Percentiles rank a stretch among this genome's conserved stretches.
phyloP scores from a whole-genome alignment of 176 grass and related monocot genomes.

The Avena sativa region DNA sequence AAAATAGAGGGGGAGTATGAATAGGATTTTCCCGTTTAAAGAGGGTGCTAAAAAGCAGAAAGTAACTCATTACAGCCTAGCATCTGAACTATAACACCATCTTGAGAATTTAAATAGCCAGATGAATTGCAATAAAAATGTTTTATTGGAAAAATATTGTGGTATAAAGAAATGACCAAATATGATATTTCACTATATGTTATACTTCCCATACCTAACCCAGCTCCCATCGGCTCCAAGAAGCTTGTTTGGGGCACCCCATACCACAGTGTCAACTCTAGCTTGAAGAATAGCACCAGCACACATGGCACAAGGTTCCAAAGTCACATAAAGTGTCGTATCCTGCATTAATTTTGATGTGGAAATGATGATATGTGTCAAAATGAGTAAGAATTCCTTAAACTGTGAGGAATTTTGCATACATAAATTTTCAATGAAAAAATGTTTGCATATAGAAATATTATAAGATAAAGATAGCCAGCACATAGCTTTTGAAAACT shows the following conservation, averaged over 20 bases:
- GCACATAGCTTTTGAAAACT: conserved; percentile 13
- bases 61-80: background rate
- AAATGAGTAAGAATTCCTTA: conserved; percentile 33
- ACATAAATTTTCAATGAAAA: conserved; percentile 23
- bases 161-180: background rate
- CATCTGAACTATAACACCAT: conserved; percentile 1
- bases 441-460: background rate
- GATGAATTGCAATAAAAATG: background rate
- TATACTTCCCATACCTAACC: conserved; percentile 75
- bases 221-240: conserved; percentile 97
- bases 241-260: conserved; percentile 97
- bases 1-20: background rate
- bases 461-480: background rate
- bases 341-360: conserved; percentile 56
- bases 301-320: conserved; percentile 97
- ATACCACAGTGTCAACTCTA: conserved; percentile 87
- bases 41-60: background rate
- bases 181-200: conserved; percentile 1
- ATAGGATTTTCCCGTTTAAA: background rate
- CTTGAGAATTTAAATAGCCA: background rate
- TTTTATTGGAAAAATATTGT: background rate
- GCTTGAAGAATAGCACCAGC: conserved; percentile 98
- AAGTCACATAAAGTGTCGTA: conserved; percentile 92
- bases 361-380: conserved; percentile 10
- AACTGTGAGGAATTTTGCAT: background rate